phyloP scores from a whole-genome alignment of 2,329 filamentous ascomycete species.

The Aspergillus arachidicola region DNA sequence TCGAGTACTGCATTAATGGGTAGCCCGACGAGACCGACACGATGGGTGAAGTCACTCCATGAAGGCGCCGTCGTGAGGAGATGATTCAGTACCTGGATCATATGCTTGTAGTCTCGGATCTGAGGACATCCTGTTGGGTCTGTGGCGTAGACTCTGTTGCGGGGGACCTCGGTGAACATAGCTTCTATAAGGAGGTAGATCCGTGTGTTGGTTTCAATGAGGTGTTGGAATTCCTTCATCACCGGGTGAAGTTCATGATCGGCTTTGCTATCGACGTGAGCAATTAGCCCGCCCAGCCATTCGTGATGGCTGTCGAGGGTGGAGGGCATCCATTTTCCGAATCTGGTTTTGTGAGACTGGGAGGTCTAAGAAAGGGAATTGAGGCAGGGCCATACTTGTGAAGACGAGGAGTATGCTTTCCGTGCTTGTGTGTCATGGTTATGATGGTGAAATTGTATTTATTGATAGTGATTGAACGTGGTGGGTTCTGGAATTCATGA shows the following conservation, averaged over 20 bases:
- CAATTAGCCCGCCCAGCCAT: slow-evolving; percentile 62
- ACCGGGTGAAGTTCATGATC: slow-evolving; percentile 59
- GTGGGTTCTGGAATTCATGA: neutral
- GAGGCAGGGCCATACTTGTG: neutral
- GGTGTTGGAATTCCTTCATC: slow-evolving; percentile 63
- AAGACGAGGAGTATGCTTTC: neutral
- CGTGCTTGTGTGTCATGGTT: slow-evolving; percentile 1
- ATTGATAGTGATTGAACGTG: neutral
- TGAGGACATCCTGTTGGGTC: slow-evolving; percentile 66
- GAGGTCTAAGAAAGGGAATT: neutral
- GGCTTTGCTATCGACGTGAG: slow-evolving; percentile 55
- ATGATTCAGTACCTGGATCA: slow-evolving; percentile 68
- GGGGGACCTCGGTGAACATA: slow-evolving; percentile 71
- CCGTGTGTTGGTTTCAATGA: slow-evolving; percentile 66
- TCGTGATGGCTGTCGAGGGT: slow-evolving; percentile 64
- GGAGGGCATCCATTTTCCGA: slow-evolving; percentile 64
- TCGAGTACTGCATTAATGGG: slow-evolving; percentile 62
- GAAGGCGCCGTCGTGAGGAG: slow-evolving; percentile 33
- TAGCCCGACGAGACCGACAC: slow-evolving; percentile 53
- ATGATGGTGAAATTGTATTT: neutral
- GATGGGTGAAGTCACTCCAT: slow-evolving; percentile 34
- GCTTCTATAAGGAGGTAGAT: slow-evolving; percentile 67
- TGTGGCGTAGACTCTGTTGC: slow-evolving; percentile 59
- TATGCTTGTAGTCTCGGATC: slow-evolving; percentile 67
- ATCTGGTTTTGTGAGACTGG: slow-evolving; percentile 35